These are phyloP conservation scores for Penicillium maclennaniae DNA, from an alignment of 495 filamentous ascomycete species.

Conservation along the genomic window DNA sequence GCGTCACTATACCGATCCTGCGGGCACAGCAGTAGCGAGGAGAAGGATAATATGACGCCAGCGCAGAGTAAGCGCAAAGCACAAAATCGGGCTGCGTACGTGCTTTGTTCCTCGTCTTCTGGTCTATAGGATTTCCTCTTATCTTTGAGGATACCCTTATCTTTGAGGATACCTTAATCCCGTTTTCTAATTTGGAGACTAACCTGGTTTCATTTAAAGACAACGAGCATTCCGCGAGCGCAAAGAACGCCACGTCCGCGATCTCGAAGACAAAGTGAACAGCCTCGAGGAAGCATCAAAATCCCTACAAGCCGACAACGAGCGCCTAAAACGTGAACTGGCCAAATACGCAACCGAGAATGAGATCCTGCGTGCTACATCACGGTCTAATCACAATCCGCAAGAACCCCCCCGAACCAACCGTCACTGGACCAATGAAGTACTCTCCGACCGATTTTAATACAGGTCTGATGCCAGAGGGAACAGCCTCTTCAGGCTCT, in stretches of 20 bases:
- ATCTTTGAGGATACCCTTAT: background rate
- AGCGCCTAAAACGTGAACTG: conserved; percentile 76
- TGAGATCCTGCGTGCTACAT: conserved; percentile 85
- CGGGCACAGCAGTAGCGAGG: conserved; percentile 53
- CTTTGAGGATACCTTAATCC: background rate
- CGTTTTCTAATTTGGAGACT: background rate
- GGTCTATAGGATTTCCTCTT: background rate
- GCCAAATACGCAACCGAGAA: conserved; percentile 83
- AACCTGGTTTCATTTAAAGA: conserved; percentile 38
- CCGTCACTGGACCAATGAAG: conserved; percentile 62
- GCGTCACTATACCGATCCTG: conserved; percentile 21
- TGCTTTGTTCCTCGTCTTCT: conserved; percentile 15
- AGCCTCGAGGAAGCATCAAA: conserved; percentile 59
- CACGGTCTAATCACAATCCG: conserved; percentile 25
- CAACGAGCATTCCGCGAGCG: conserved; percentile 96
- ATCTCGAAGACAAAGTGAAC: conserved; percentile 82
- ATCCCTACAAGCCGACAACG: conserved; percentile 66
- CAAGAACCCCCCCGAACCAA: conserved; percentile 26
- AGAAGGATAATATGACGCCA: conserved; percentile 68
- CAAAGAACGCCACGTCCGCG: conserved; percentile 89
- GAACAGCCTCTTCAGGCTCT: conserved; percentile 5
- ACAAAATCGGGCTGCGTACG: conserved; percentile 95
- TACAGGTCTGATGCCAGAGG: conserved; percentile 35
- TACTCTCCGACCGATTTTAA: conserved; percentile 71
- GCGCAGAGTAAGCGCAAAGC: conserved; percentile 86